Conservation (phyloP, 192 early-diverging fungal species). For the Dispira simplex region DNA sequence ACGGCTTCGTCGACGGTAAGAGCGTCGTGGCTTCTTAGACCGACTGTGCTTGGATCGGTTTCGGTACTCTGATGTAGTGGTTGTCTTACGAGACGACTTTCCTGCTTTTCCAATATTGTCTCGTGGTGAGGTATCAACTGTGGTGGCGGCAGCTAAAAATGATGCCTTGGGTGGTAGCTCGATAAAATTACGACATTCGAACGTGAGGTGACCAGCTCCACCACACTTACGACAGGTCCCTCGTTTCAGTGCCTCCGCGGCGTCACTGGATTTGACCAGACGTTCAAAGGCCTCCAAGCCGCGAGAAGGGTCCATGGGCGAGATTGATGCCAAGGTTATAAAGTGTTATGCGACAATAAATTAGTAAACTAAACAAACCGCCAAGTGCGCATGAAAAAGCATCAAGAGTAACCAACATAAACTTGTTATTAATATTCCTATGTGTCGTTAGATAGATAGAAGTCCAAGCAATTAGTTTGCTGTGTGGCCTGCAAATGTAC, state of each 20-base stretch:
- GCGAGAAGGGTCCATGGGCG: slow-evolving; percentile 19
- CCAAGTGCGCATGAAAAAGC: no score
- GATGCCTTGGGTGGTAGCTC: slow-evolving; percentile 15
- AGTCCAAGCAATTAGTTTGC: no score
- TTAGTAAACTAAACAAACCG: no score
- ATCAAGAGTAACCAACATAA: no score
- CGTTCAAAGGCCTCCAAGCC: slow-evolving; percentile 29
- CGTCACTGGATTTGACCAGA: slow-evolving; percentile 20
- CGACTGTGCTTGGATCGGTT: not conserved
- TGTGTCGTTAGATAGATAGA: no score
- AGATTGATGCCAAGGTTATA: not conserved
- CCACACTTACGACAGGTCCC: slow-evolving; percentile 31
- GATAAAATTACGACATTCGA: slow-evolving; percentile 29
- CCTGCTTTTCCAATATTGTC: not conserved
- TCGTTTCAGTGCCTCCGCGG: slow-evolving; percentile 12
- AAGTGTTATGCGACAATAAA: not conserved
- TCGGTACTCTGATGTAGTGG: not conserved
- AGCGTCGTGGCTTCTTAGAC: not conserved
- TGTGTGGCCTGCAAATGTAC: no score
- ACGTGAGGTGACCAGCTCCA: slow-evolving; percentile 28
- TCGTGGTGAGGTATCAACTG: not conserved
- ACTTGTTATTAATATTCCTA: no score
- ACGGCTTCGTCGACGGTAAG: no score
- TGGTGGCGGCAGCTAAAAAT: not conserved
- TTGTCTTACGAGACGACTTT: not conserved